Evolutionary conservation across 2,329 filamentous ascomycete genomes (phyloP), one percentile per base, ranked within the genome.

Genomic region (Coniochaeta hoffmannii): DNA sequence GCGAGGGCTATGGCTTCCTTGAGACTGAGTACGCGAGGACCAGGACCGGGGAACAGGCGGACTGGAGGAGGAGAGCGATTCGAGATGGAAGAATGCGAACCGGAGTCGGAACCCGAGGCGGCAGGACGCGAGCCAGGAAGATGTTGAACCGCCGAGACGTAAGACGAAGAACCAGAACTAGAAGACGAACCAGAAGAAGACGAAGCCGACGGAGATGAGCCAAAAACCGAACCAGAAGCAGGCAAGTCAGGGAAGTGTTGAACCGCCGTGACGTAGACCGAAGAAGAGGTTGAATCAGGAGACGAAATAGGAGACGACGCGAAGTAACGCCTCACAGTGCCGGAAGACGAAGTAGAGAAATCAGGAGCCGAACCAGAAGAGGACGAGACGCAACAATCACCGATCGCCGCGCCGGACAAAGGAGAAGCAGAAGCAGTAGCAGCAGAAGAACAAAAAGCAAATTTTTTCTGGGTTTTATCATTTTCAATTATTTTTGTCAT

Each of bases 381-480:
- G n/a, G n/a, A 17, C 35, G 35, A 35, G 34, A 35, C 34, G 34
- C 6, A 15, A 35, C n/a, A 15, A 35, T 35, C 34, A 15, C 10
- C 4, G 34, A 35, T 4, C 7, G 34, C 12, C 34, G 12, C 14
- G 30, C 30, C 30, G 12, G 30, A 32, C 7, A 12, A 32, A 35
- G 6, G n/a, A 38, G n/a, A 6, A 41, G 17, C 36, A 41, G 44
- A 50, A 50, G 28, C 44, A 50, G 12, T 4, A 30, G 19, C 22
- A 28, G 26, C 3, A 49, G 44, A 15, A 49, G 44, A 2, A 49
- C 24, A n/a, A 50, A 19, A 50, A 50, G 44, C 44, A 50, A 22
- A 28, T 50, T 50, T 50, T 50, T 50, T 50, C n/a, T 50, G 44
- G 44, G 24, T 50, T 50, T 50, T 50, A 22, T n/a, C 4, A 24